Evolutionary conservation across 2,329 filamentous ascomycete species (phyloP), one percentile per base, ranked within the genome.

Genomic region (Aspergillus caelatus): DNA sequence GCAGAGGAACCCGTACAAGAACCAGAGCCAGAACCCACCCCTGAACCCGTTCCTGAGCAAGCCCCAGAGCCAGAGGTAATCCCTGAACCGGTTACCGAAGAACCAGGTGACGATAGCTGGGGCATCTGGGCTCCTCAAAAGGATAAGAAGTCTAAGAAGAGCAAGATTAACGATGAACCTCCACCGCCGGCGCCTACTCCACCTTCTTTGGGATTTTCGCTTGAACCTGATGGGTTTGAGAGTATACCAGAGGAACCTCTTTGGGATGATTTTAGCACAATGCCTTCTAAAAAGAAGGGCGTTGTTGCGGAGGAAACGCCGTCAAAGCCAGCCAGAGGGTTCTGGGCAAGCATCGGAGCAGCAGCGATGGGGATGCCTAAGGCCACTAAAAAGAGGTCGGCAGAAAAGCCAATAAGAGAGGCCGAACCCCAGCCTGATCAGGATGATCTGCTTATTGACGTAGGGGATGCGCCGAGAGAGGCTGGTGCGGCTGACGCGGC

Each of bases 141-240:
- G 50, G 76, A 78, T 28, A 86, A 85, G 70, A 77, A 78, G 68
- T 75, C 74, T 1, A 83, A 82, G 67, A 86, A 83, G 71, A 77
- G 72, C 60, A 84, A 78, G 65, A 73, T 75, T 57, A 65, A 78
- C 55, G 73, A 76, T 59, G 79, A 80, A 36, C 79, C 80, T 57
- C 82, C 82, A 36, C 82, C 82, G 41, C 81, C 80, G 21, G 82
- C 80, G 26, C 82, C 82, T 3, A 82, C 80, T 39, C 81, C 82
- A 52, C 82, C 82, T 50, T 75, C 79, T 54, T 75, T 82, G 64
- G 80, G 79, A 23, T 68, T 82, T 5, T 77, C 74, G 6, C 78
- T 78, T 6, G 80, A 82, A 55, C 74, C 75, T 54, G 62, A 64
- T 21, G 54, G 55, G 6, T 67, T 61, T 19, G 68, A 72, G 57